Evolutionary conservation across 805 yeast genomes (phyloP), one percentile per base, ranked within the genome.

Genomic region (Candida piceae): DNA sequence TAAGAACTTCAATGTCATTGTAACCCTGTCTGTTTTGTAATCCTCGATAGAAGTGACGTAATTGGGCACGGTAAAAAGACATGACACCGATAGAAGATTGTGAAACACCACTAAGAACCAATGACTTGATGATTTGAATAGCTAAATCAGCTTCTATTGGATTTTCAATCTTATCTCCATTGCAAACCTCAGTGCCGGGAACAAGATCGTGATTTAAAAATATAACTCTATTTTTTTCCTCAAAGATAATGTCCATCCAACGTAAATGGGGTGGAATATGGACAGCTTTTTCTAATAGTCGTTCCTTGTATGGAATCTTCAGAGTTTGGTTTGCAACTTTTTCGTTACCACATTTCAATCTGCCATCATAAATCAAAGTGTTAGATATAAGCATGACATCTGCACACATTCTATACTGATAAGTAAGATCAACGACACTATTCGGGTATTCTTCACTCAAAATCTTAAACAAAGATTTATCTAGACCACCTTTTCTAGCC

Each of bases 391-490:
- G 60, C 94, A 88, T 86, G 31, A 93, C 82, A 39, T 90, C 97
- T 23, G 70, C 66, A 58, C 94, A 81, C 98, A 93, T 93, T 43
- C 99, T 68, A 57, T 93, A 93, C 58, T 93, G 98, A 44, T 77
- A 72, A 0, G 84, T 75, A 30, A 93, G 66, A 42, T 82, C 89
- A 4, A 74, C 80, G n/a, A 89, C 83, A 34, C 84, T 70, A 15
- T 72, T 66, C 0, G 97, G 96, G 48, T 80, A 81, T 1, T 61
- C 59, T 13, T 84, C 88, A 44, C 90, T 79, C 28, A 93, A 67
- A 2, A 72, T 64, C 53, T 77, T 79, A 63, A 93, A 93, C 37
- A 94, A 63, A 1, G 96, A 87, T 26, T 70, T 70, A 25, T 84
- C 84, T 8, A 93, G 62, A 0, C 88, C 89, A 0, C 72, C 77